These are phyloP conservation scores for Lanmaoa rubissima DNA, from an alignment of 768 basidiomycete species.

Conservation along the genomic window DNA sequence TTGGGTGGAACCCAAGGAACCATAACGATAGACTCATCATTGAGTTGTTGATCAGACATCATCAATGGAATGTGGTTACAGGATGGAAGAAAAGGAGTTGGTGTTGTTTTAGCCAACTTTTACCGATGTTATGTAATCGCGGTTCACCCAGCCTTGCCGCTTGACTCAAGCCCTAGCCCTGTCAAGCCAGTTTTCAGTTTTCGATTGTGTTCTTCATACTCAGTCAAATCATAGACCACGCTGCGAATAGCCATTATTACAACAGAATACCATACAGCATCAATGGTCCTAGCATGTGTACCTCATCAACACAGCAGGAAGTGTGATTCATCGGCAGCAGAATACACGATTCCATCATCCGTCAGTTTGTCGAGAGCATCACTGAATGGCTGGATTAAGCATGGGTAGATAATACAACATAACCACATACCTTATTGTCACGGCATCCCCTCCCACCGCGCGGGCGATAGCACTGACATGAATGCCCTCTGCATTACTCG, in stretches of 20 bases:
- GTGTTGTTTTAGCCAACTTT: background rate
- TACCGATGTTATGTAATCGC: conserved; percentile 6
- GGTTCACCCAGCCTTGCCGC: background rate
- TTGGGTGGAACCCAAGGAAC: conserved; percentile 2
- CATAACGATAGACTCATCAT: conserved; percentile 3
- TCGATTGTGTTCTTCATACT: background rate
- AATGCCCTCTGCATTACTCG: conserved; percentile 59
- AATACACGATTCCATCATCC: conserved; percentile 77
- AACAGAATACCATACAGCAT: background rate
- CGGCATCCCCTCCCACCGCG: conserved; percentile 55
- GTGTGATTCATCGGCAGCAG: conserved; percentile 81
- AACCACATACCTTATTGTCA: conserved; percentile 55
- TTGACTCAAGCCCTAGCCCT: background rate
- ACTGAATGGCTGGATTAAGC: conserved; percentile 37
- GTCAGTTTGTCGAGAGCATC: conserved; percentile 74
- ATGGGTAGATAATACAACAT: background rate
- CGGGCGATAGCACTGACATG: conserved; percentile 73
- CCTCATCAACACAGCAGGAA: conserved; percentile 49
- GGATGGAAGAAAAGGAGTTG: background rate
- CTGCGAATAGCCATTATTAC: background rate
- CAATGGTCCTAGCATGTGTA: background rate
- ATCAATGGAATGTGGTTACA: background rate
- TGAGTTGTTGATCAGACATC: conserved; percentile 10
- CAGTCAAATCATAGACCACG: background rate
- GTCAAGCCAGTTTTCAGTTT: background rate